phyloP scores from a whole-genome alignment of 208 protist species.

The Leishmania lainsoni region DNA sequence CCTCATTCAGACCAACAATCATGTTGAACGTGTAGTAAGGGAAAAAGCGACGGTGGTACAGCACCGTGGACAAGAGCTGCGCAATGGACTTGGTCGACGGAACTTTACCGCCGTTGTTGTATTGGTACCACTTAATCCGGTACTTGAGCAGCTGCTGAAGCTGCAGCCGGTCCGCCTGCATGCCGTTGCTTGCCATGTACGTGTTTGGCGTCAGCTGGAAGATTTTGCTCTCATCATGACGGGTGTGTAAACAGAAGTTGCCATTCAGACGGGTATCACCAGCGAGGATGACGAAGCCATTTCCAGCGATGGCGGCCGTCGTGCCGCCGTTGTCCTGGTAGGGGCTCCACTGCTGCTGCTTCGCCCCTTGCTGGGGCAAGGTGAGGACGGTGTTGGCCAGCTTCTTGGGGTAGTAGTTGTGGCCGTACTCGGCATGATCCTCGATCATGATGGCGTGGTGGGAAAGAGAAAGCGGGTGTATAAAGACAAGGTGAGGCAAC shows the following conservation, averaged over 20 bases:
- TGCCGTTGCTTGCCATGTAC: conserved; percentile 95
- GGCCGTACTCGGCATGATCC: conserved; percentile 75
- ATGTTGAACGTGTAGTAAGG: conserved; percentile 99
- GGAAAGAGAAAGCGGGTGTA: not conserved
- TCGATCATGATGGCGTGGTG: conserved; percentile 66
- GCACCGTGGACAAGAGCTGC: conserved; percentile 97
- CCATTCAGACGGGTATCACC: conserved; percentile 97
- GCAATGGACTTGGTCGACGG: conserved; percentile 94
- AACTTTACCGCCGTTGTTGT: conserved; percentile 92
- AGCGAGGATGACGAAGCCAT: conserved; percentile 97
- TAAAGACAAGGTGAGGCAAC: conserved; percentile 1
- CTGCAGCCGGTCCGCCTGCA: conserved; percentile 97
- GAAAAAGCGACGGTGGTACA: conserved; percentile 99
- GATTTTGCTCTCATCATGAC: conserved; percentile 94
- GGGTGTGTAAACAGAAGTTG: conserved; percentile 97
- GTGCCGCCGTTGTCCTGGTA: conserved; percentile 97
- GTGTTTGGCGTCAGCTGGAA: conserved; percentile 92
- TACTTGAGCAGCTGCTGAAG: conserved; percentile 96
- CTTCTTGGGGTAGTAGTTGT: conserved; percentile 75
- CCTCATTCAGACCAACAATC: conserved; percentile 95
- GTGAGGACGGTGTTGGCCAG: conserved; percentile 64
- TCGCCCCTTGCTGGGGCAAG: conserved; percentile 71
- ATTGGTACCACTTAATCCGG: conserved; percentile 94
- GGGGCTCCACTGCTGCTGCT: conserved; percentile 86
- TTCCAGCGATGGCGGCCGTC: conserved; percentile 95